Evolutionary conservation across 2,329 filamentous ascomycete genomes (phyloP), one percentile per base, ranked within the genome.

Genomic region (Leptoxyphium fumago): DNA sequence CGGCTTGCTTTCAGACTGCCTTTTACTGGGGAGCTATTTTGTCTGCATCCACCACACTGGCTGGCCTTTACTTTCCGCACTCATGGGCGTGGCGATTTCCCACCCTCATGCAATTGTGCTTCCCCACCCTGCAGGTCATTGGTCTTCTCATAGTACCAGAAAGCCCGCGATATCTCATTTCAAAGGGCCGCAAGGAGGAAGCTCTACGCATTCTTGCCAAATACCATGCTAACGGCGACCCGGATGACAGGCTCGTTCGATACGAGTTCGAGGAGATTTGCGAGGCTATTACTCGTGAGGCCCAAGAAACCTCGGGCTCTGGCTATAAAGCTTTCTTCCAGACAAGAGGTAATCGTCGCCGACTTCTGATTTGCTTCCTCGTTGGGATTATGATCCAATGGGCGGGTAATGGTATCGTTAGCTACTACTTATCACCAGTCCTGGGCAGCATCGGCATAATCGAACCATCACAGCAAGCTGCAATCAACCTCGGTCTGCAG

Each of bases 261-360:
- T 78, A 78, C 56, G 76, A 83, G 58, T 80, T 71, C 57, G 70
- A 70, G 38, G 78, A 83, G 62, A 83, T 83, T 18, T 42, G 43
- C 6, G 43, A 42, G 11, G 43, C 49, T 1, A 38, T 49, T 4
- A 9, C 32, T 13, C 32, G 32, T 15, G 32, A 36, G 9, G 32
- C 32, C 3, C 3, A 36, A 13, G 82, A 82, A 5, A 81, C 82
- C 62, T 81, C 75, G 2, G 84, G 84, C 60, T 49, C 59, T 5
- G 82, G 87, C 55, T 70, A 87, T 53, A 71, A 66, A 55, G 77
- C 79, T 1, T 78, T 73, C 30, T 83, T 86, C 68, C 78, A 64
- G 43, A 72, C 69, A 5, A 64, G 64, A 18, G 74, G 71, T 34
- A 78, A 77, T 55, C 67, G 73, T 32, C 68, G 70, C 50, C 64